phyloP scores from a whole-genome alignment of 148 eudicot species.

The Nepenthes gracilis region DNA sequence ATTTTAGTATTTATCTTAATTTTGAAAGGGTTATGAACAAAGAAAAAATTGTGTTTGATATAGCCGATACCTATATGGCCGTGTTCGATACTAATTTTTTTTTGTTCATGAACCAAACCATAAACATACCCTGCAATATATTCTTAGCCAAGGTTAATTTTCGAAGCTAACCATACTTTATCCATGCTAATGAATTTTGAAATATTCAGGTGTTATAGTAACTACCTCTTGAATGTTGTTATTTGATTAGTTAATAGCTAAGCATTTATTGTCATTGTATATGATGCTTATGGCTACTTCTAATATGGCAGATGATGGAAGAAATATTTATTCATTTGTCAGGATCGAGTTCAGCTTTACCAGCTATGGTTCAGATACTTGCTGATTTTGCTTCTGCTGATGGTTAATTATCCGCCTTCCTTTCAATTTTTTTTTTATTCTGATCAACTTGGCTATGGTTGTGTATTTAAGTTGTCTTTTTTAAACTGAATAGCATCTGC shows the following conservation, averaged over 20 bases:
- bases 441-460: neutral
- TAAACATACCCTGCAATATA: too few relatives aligned
- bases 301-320: constrained; percentile 75
- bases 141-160: too few relatives aligned
- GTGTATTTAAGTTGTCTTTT: constrained; percentile 5
- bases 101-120: too few relatives aligned
- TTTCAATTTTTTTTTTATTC: neutral
- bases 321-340: constrained; percentile 81
- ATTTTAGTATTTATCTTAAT: too few relatives aligned
- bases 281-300: constrained; percentile 5
- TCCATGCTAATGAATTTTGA: too few relatives aligned
- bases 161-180: too few relatives aligned
- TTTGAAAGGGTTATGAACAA: too few relatives aligned
- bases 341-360: constrained; percentile 72
- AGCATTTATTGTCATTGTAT: neutral
- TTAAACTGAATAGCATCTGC: constrained; percentile 15
- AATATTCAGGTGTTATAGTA: too few relatives aligned
- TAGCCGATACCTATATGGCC: too few relatives aligned
- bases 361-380: constrained; percentile 90
- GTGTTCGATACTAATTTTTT: too few relatives aligned
- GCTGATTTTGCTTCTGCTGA: constrained; percentile 80
- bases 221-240: too few relatives aligned
- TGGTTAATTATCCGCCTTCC: constrained; percentile 32
- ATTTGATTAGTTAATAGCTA: neutral
- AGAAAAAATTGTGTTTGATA: too few relatives aligned